Evolutionary conservation across 2,329 filamentous ascomycete species (phyloP).

Genomic region (Ophiocordyceps polyrhachis-furcata): DNA sequence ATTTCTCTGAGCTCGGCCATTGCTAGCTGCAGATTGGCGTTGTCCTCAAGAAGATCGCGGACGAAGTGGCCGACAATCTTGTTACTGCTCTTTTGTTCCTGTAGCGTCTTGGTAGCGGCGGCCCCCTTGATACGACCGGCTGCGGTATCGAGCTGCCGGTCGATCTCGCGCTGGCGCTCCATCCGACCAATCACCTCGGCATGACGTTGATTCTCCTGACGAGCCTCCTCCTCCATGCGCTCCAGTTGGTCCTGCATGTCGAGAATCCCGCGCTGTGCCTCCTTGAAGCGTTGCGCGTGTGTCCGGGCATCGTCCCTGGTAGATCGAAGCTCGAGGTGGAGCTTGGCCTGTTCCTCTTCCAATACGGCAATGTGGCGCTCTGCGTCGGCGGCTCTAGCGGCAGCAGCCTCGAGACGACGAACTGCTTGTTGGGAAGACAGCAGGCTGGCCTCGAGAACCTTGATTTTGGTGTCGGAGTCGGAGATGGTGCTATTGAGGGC

Average conservation of each 20-base stretch:
- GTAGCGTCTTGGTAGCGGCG: conserved; percentile 49
- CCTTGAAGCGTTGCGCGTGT: conserved; percentile 67
- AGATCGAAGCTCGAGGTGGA: conserved; percentile 48
- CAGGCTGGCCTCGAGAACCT: conserved; percentile 56
- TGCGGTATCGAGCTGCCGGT: conserved; percentile 63
- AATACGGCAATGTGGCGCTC: conserved; percentile 64
- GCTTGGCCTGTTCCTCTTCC: conserved; percentile 60
- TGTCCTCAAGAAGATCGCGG: conserved; percentile 85
- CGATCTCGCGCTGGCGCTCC: conserved; percentile 66
- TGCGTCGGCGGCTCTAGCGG: conserved; percentile 55
- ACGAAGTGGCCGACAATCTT: conserved; percentile 90
- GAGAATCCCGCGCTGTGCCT: conserved; percentile 60
- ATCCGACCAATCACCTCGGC: conserved; percentile 64
- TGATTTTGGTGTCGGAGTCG: conserved; percentile 65
- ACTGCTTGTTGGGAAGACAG: conserved; percentile 62
- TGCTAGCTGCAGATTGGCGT: conserved; percentile 79
- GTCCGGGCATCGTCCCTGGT: conserved; percentile 60
- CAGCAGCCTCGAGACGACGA: conserved; percentile 54
- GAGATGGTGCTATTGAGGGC: conserved; percentile 58
- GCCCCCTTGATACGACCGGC: conserved; percentile 67
- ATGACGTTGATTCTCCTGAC: conserved; percentile 64
- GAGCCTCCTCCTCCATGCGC: conserved; percentile 67
- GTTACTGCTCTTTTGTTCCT: conserved; percentile 36
- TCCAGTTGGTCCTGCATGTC: conserved; percentile 78
- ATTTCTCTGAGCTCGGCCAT: conserved; percentile 84